A percentile compares a stretch with the other conserved stretches of the same genome.
Evolutionary conservation across 768 basidiomycete species (phyloP).

Genomic region (Agaricus bisporus): DNA sequence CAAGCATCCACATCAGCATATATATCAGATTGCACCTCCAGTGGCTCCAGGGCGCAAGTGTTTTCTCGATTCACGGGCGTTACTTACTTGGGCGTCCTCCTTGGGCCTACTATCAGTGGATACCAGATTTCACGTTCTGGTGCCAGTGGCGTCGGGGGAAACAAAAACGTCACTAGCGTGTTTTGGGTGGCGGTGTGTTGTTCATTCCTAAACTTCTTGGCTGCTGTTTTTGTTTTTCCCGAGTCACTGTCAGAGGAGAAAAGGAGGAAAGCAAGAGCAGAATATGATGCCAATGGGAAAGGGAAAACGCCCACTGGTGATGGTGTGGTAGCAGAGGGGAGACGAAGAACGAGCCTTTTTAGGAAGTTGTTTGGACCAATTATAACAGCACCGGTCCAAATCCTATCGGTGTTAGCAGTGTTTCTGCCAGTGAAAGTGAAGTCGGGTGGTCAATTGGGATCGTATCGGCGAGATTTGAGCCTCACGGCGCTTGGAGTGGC

Average conservation of each 20-base stretch:
- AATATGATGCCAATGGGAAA: constrained; percentile 18
- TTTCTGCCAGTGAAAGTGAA: constrained; percentile 57
- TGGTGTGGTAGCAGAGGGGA: constrained; percentile 13
- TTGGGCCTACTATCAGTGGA: constrained; percentile 74
- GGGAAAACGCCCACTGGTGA: constrained; percentile 11
- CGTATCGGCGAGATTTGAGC: constrained; percentile 66
- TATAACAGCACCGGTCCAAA: no score
- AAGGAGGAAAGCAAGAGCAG: constrained; percentile 25
- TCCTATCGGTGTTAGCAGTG: constrained; percentile 61
- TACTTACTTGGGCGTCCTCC: constrained; percentile 66
- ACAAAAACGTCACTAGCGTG: constrained; percentile 35
- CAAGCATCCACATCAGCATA: constrained; percentile 77
- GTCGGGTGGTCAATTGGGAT: constrained; percentile 26
- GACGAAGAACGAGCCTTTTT: constrained; percentile 20
- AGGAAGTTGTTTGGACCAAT: constrained; percentile 40
- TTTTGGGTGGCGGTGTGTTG: constrained; percentile 41
- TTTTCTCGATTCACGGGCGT: constrained; percentile 76
- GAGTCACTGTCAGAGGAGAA: constrained; percentile 48
- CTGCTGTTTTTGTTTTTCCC: constrained; percentile 67
- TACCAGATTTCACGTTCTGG: constrained; percentile 38
- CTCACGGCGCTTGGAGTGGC: constrained; percentile 63
- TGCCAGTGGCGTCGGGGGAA: constrained; percentile 9
- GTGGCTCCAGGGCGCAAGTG: constrained; percentile 69
- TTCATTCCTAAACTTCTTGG: constrained; percentile 48
- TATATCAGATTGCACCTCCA: constrained; percentile 79